phyloP scores from a whole-genome alignment of 768 basidiomycete species.

The Grammothele lineata region DNA sequence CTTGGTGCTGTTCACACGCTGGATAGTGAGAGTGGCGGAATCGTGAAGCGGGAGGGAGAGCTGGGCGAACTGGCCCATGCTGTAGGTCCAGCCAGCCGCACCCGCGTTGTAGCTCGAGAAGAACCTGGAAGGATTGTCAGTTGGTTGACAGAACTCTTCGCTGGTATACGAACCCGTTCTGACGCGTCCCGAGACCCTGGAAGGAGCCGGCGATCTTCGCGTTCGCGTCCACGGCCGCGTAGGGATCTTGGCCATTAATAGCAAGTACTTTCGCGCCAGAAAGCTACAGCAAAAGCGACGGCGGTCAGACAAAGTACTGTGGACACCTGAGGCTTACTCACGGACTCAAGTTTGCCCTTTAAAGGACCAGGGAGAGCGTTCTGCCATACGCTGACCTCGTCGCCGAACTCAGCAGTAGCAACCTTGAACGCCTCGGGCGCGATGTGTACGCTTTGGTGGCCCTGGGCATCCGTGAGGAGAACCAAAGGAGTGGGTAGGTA shows the following conservation, averaged over 20 bases:
- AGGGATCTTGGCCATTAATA: conserved; percentile 51
- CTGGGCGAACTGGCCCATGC: conserved; percentile 46
- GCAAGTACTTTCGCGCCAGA: conserved; percentile 49
- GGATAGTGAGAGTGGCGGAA: conserved; percentile 42
- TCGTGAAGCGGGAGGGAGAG: conserved; percentile 49
- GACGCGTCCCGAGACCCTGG: conserved; percentile 43
- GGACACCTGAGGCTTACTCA: conserved; percentile 18
- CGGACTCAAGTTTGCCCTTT: conserved; percentile 43
- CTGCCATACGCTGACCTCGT: conserved; percentile 53
- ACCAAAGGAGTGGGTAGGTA: conserved; percentile 48
- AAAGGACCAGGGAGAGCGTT: conserved; percentile 41
- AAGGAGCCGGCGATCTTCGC: conserved; percentile 47
- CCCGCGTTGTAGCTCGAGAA: conserved; percentile 31
- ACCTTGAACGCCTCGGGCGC: conserved; percentile 50
- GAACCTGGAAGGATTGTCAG: conserved; percentile 20
- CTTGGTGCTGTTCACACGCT: conserved; percentile 33
- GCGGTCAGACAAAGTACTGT: too few relatives aligned
- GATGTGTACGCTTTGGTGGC: conserved; percentile 46
- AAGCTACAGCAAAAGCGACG: conserved; percentile 19
- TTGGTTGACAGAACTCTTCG: too few relatives aligned
- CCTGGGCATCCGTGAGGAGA: conserved; percentile 40
- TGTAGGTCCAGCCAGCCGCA: conserved; percentile 25
- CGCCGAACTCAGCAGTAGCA: conserved; percentile 44
- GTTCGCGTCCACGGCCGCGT: conserved; percentile 47
- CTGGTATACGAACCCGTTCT: conserved; percentile 24